A percentile compares a stretch with the other conserved stretches of the same genome.
phyloP scores from a whole-genome alignment of 2,329 filamentous ascomycete species.

The Arthroderma sp. region DNA sequence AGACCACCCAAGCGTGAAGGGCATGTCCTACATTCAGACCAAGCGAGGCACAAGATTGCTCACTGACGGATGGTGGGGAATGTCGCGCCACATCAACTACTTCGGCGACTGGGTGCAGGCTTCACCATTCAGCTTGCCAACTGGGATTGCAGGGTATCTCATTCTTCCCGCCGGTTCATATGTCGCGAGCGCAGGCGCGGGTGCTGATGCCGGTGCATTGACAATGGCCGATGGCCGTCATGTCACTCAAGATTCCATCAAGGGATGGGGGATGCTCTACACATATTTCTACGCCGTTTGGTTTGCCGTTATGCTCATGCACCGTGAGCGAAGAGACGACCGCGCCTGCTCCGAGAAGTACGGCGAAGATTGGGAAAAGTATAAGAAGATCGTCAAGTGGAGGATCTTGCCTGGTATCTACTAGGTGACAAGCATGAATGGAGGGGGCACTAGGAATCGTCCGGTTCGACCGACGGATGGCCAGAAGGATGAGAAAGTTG shows the following conservation, averaged over 20 bases:
- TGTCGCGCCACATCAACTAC: conserved; percentile 13
- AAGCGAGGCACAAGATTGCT: conserved; percentile 8
- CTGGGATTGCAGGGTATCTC: conserved; percentile 11
- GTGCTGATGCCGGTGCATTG: background rate
- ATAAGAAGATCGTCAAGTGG: conserved; percentile 9
- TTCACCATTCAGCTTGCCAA: conserved; percentile 11
- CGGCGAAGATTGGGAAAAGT: conserved; percentile 12
- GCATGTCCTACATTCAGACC: conserved; percentile 79
- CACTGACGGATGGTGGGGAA: conserved; percentile 12
- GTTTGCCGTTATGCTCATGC: conserved; percentile 13
- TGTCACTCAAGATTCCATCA: conserved; percentile 5
- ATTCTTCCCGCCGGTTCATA: conserved; percentile 4
- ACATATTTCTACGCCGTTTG: conserved; percentile 14
- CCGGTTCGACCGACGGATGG: too few relatives aligned
- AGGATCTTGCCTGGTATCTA: conserved; percentile 11
- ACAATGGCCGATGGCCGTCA: conserved; percentile 6
- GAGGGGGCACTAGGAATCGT: too few relatives aligned
- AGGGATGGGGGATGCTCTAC: conserved; percentile 11
- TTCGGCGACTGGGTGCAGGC: conserved; percentile 13
- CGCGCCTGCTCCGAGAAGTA: conserved; percentile 13
- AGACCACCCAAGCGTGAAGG: conserved; percentile 60
- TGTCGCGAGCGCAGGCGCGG: background rate
- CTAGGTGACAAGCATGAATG: background rate
- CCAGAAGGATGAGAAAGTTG: too few relatives aligned
- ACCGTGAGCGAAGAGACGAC: conserved; percentile 14